Percentiles rank a stretch among this genome's conserved stretches.
phyloP scores from a whole-genome alignment of 1,139 yeast genomes.

The Suhomyces taliae region DNA sequence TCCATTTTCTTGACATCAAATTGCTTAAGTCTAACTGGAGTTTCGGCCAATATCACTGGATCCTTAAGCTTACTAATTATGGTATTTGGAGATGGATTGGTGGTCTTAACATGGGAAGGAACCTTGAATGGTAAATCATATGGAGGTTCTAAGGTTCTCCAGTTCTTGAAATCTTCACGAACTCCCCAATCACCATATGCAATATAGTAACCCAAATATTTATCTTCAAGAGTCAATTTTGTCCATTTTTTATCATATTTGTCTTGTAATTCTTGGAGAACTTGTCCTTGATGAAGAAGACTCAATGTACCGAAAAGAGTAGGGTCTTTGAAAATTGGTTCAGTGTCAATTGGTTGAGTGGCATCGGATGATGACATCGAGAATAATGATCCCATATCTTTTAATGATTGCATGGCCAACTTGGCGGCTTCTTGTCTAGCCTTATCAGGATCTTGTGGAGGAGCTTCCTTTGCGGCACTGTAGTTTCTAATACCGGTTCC shows the following conservation, averaged over 20 bases:
- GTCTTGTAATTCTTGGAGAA: conserved; percentile 52
- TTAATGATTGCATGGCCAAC: conserved; percentile 43
- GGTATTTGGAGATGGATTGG: conserved; percentile 26
- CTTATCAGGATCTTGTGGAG: conserved; percentile 18
- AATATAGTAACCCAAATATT: conserved; percentile 54
- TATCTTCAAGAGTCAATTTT: conserved; percentile 42
- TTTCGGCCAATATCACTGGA: conserved; percentile 48
- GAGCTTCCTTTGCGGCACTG: background rate
- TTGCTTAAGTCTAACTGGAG: conserved; percentile 48
- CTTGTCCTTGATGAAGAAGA: conserved; percentile 59
- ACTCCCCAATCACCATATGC: conserved; percentile 68
- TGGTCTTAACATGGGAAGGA: conserved; percentile 32
- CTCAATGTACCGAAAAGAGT: conserved; percentile 43
- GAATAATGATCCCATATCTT: conserved; percentile 43
- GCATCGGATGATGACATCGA: conserved; percentile 33
- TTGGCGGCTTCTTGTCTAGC: conserved; percentile 37
- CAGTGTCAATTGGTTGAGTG: conserved; percentile 54
- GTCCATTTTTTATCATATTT: conserved; percentile 55
- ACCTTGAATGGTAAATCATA: conserved; percentile 57
- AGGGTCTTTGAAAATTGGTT: conserved; percentile 51
- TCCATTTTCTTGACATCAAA: conserved; percentile 55
- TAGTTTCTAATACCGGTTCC: background rate
- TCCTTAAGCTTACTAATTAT: conserved; percentile 28
- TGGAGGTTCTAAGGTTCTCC: conserved; percentile 44
- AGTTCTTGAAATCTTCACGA: conserved; percentile 53